These are phyloP conservation scores for Suillus paluster DNA, from an alignment of 768 basidiomycete genomes.

Conservation along the genomic window DNA sequence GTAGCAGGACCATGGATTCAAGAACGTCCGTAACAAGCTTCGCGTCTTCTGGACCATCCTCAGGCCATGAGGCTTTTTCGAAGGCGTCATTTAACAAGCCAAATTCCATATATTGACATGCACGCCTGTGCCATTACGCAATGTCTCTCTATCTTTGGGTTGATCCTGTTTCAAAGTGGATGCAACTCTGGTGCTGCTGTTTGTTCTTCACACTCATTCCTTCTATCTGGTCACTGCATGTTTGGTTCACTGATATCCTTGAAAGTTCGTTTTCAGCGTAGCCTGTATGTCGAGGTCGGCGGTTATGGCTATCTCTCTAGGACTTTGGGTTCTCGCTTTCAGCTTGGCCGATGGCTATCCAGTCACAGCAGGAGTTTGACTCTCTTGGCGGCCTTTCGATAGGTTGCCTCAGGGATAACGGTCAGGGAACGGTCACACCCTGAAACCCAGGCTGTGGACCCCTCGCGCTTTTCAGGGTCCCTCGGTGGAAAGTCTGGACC, in stretches of 20 bases:
- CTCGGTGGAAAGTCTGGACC: background rate
- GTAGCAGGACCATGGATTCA: background rate
- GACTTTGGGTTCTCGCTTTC: background rate
- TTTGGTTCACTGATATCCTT: background rate
- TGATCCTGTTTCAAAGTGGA: background rate
- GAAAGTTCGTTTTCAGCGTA: background rate
- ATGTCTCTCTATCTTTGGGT: background rate
- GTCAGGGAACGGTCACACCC: slow-evolving; percentile 1
- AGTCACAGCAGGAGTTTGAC: too few species aligned
- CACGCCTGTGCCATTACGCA: background rate
- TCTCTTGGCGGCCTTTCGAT: background rate
- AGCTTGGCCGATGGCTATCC: background rate
- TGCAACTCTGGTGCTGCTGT: background rate
- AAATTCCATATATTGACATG: background rate
- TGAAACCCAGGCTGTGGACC: background rate
- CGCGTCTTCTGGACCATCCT: background rate
- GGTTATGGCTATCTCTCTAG: background rate
- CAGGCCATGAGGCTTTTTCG: background rate
- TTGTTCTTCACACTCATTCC: background rate
- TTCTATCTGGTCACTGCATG: background rate
- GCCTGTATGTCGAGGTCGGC: too few species aligned
- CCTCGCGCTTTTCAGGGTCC: background rate
- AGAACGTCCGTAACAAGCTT: background rate
- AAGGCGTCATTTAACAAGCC: background rate
- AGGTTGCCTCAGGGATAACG: background rate